These are phyloP conservation scores for Tulasnella sp. DNA, from an alignment of 768 basidiomycete species.

Conservation along the genomic window DNA sequence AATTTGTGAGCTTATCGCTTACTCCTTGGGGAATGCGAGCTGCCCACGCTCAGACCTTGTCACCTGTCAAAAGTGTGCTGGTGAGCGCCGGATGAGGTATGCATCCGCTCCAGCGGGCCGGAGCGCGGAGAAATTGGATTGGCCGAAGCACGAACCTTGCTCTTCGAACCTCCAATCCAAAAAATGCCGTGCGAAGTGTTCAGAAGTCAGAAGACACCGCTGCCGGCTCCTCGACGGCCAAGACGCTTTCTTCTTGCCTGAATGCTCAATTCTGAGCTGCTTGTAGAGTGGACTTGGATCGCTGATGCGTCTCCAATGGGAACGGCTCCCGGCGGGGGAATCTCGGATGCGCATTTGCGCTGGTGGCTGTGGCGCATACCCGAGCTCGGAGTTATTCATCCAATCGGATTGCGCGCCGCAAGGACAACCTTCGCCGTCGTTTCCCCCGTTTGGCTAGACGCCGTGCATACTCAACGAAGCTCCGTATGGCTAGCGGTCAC, in stretches of 20 bases:
- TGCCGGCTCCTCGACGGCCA: not conserved
- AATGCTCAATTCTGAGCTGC: not conserved
- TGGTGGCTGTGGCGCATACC: not conserved
- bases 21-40: not conserved
- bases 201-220: not conserved
- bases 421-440: not conserved
- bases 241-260: not conserved
- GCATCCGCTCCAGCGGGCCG: constrained; percentile 2
- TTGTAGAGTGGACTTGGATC: not conserved
- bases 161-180: not conserved
- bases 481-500: not conserved
- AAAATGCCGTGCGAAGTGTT: not conserved
- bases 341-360: constrained; percentile 12
- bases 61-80: not conserved
- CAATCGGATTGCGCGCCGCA: not conserved
- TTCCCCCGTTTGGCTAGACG: constrained; percentile 5
- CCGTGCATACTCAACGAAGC: not conserved
- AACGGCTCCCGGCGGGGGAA: not conserved
- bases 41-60: constrained; percentile 10
- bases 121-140: constrained; percentile 14
- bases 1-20: constrained; percentile 1
- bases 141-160: not conserved
- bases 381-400: not conserved
- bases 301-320: not conserved
- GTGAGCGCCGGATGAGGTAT: not conserved